Conservation (phyloP, 768 basidiomycete species). For the Leccinum fibrillosum region DNA sequence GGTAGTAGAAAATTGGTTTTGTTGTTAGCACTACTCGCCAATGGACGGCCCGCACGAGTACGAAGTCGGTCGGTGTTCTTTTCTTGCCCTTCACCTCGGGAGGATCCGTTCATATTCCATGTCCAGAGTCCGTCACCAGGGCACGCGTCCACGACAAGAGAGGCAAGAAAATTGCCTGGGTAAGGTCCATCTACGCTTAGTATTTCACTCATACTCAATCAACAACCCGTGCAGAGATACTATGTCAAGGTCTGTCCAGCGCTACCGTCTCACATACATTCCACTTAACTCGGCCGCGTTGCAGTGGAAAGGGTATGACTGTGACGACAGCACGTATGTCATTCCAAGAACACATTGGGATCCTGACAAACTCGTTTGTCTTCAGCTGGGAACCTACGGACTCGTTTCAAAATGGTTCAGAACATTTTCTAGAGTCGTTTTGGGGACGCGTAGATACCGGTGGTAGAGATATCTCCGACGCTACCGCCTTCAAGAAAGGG, state of each 20-base stretch:
- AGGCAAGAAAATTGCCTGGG: constrained; percentile 51
- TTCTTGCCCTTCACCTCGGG: neutral
- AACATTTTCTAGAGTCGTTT: constrained; percentile 43
- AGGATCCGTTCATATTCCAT: neutral
- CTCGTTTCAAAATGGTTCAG: constrained; percentile 55
- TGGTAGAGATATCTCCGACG: constrained; percentile 46
- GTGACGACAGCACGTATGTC: constrained; percentile 57
- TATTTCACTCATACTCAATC: constrained; percentile 10
- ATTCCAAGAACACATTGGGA: neutral
- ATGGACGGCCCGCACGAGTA: constrained; percentile 49
- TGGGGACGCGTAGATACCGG: constrained; percentile 34
- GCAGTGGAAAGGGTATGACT: constrained; percentile 62
- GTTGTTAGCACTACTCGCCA: constrained; percentile 13
- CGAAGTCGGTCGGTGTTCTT: constrained; percentile 57
- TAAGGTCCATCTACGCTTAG: constrained; percentile 25
- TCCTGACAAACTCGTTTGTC: constrained; percentile 6
- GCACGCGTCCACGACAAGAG: constrained; percentile 49
- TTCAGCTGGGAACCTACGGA: constrained; percentile 65
- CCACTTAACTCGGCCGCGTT: constrained; percentile 4
- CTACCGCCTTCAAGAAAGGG: constrained; percentile 48
- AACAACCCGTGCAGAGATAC: constrained; percentile 42
- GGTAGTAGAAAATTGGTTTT: neutral
- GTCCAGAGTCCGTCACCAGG: constrained; percentile 48
- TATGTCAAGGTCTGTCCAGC: constrained; percentile 49
- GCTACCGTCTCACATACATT: neutral